Evolutionary conservation across 331 rosid genomes (phyloP).

Genomic region (Prunus yedoensis): DNA sequence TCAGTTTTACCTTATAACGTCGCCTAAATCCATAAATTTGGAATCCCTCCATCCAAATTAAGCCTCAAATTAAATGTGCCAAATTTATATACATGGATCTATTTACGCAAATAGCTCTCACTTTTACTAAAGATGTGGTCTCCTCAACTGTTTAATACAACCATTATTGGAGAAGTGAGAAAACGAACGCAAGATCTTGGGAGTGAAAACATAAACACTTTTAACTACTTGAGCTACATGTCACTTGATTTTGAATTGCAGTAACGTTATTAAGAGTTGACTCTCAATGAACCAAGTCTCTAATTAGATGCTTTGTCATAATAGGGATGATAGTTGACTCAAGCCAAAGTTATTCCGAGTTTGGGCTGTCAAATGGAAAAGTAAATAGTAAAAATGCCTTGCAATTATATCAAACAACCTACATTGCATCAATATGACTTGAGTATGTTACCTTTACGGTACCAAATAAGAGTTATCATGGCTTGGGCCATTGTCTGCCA

Average conservation of each 20-base stretch:
- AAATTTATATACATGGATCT: too few species aligned
- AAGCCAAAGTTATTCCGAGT: background rate
- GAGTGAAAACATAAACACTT: background rate
- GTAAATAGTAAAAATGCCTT: background rate
- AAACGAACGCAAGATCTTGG: background rate
- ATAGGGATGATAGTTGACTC: background rate
- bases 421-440: background rate
- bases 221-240: too few species aligned
- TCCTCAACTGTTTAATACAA: too few species aligned
- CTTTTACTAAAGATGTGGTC: too few species aligned
- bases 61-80: too few species aligned
- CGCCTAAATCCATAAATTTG: too few species aligned
- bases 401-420: background rate
- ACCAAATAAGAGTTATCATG: conserved; percentile 14
- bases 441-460: background rate
- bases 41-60: too few species aligned
- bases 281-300: background rate
- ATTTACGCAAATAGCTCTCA: too few species aligned
- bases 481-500: conserved; percentile 11
- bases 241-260: background rate
- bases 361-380: background rate
- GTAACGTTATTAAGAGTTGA: background rate
- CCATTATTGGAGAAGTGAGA: too few species aligned
- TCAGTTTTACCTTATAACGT: too few species aligned
- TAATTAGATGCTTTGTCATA: conserved; percentile 4